Base-by-base conservation (phyloP, 805 yeast species). In the Metschnikowia dekortorum region DNA sequence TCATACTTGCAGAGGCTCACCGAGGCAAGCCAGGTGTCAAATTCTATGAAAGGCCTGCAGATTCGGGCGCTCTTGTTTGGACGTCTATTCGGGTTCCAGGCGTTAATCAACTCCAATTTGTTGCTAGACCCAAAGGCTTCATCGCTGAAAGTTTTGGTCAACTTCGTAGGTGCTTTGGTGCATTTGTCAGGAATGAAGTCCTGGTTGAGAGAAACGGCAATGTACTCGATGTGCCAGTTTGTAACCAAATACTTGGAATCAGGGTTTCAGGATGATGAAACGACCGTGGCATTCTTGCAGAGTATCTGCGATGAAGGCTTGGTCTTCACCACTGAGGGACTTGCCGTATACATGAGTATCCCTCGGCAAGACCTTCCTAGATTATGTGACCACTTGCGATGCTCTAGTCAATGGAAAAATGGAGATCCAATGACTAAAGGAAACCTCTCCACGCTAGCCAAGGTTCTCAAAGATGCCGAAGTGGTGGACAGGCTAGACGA, bases 181-280 rank as follows among this genome's bases (percentile, higher is more conserved):
- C 81, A 79, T 26, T 70, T 91, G 49, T 78, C 95, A 0, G 64
- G 71, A 11, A 56, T 70, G 34, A 92, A 91, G 64, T 79, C 87
- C 1, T 91, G 97, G 97, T 78, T 91, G 39, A 74, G 95, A 53
- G 97, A 92, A 66, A 82, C 95, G 3, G 76, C 89, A 38, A 74
- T 87, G 59, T 87, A 76, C 61, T 86, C 95, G 1, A 70, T 91
- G 43, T 81, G 78, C 57, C 83, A 80, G 47, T 74, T 85, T 43
- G 52, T 72, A 8, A 35, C 53, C 22, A 46, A 49, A 32, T 55
- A 52, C 47, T 46, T 50, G 46, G 32, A 38, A 13, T 52, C 61
- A 22, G 44, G 36, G 18, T 37, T 52, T 39, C 39, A 39, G 35
- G 60, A 44, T 36, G 58, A 40, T 32, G 65, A 51, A 6, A 53